Conservation (phyloP, 1,139 yeast genomes). For the Casaregolazyma lundiana region DNA sequence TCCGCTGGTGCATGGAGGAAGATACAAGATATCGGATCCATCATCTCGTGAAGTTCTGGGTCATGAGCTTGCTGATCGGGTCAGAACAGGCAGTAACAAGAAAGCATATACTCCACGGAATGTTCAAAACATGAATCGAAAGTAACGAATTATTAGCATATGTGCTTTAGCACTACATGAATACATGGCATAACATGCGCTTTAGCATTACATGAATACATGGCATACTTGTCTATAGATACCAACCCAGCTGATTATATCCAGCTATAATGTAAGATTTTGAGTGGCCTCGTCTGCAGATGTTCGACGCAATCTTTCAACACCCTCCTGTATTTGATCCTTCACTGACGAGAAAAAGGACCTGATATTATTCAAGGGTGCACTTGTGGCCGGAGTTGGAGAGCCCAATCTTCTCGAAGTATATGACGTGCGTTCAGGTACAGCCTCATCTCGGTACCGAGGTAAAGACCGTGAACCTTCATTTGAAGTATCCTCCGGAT, state of each 20-base stretch:
- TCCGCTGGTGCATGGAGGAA: neutral
- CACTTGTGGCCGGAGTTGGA: conserved; percentile 6
- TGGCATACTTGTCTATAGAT: neutral
- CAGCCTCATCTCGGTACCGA: neutral
- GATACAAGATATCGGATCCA: neutral
- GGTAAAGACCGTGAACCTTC: conserved; percentile 1
- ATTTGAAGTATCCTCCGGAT: conserved; percentile 4
- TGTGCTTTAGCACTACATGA: neutral
- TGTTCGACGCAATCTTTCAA: conserved; percentile 9
- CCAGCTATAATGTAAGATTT: neutral
- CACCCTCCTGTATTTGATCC: conserved; percentile 19
- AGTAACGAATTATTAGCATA: no score
- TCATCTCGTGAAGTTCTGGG: neutral
- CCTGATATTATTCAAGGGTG: conserved; percentile 12
- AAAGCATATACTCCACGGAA: neutral
- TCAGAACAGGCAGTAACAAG: neutral
- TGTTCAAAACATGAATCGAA: neutral
- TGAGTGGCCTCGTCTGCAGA: conserved; percentile 1
- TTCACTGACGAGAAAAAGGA: conserved; percentile 21
- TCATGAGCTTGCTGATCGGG: neutral
- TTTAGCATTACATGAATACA: neutral
- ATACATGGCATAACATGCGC: no score
- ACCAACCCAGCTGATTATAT: neutral
- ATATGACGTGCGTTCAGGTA: neutral
- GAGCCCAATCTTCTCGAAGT: conserved; percentile 4